Base-by-base conservation (phyloP, 2,329 filamentous ascomycete genomes). In the Epicoccum nigrum region DNA sequence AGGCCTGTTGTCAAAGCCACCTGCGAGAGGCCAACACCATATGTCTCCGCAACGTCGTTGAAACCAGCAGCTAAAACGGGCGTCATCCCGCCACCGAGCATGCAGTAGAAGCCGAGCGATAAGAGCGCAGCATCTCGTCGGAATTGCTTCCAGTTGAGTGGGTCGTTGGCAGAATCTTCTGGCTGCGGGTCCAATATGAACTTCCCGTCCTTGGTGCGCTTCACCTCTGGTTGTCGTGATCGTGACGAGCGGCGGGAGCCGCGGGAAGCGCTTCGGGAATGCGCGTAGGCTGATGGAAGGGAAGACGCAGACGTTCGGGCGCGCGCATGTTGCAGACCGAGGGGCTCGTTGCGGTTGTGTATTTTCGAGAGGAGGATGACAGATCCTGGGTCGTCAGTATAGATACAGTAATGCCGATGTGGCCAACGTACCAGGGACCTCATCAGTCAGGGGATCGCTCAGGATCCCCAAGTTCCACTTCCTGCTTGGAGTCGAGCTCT, bases 181-280 rank as follows among this genome's bases (percentile, higher is more conserved):
- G 93, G 93, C 69, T 97, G 93, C 0, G 93, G 93, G 0, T 95
- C 88, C 12, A 97, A 78, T 47, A 97, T 91, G 63, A 97, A 91
- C 55, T 84, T 83, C 13, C 92, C 92, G 69, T 96, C 88, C 28
- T 81, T 75, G 2, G 92, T 96, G 59, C 81, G 87, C 78, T 97
- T 97, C 75, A 85, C 84, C 37, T 77, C 77, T 1, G 59, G 59
- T 1, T 42, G 44, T 13, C 46, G 53, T n/a, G 62, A 61, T 27
- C 55, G 58, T 15, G 57, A 68, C 37, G 59, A 66, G 17, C 55
- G 62, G 44, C 53, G 68, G 39, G 62, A 66, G 45, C 54, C 61
- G 23, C 60, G 59, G 2, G 56, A 59, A 11, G 42, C 42, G 54
- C 54, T 66, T 40, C 55, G 27, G 51, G 50, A 38, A n/a, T 57